These are phyloP conservation scores for Heliamphora pulchella DNA, from an alignment of 179 eudicot species.

Conservation along the genomic window DNA sequence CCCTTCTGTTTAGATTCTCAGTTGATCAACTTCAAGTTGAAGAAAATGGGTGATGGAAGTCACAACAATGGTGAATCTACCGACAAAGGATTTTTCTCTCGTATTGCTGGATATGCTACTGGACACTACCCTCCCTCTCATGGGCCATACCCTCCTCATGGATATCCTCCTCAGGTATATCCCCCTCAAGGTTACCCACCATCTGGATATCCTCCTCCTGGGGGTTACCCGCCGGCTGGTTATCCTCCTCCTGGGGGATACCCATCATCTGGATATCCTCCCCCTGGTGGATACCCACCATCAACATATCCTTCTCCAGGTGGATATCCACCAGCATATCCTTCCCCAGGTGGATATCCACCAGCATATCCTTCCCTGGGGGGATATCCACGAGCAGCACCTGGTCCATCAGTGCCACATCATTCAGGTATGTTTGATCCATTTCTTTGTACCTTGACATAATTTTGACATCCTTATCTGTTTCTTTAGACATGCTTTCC, in stretches of 20 bases:
- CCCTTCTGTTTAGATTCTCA: neutral
- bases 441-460: neutral
- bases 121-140: conserved; percentile 24
- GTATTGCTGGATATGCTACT: conserved; percentile 28
- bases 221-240: no score
- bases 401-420: conserved; percentile 27
- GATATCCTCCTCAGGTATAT: conserved; percentile 11
- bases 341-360: conserved; percentile 22
- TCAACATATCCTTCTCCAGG: conserved; percentile 24
- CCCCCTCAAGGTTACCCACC: conserved; percentile 25
- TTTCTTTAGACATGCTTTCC: neutral
- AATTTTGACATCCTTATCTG: neutral
- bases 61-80: conserved; percentile 14
- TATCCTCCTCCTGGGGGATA: conserved; percentile 18
- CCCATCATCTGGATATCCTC: conserved; percentile 29
- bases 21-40: conserved; percentile 12
- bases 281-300: conserved; percentile 23
- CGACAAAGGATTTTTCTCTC: conserved; percentile 31
- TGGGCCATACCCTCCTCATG: conserved; percentile 21
- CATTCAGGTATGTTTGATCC: conserved; percentile 25
- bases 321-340: conserved; percentile 22
- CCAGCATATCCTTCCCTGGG: conserved; percentile 19
- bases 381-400: conserved; percentile 27
- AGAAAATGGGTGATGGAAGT: conserved; percentile 24
- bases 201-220: conserved; percentile 19